A percentile compares a stretch with the other conserved stretches of the same genome.
phyloP scores from a whole-genome alignment of 345 rosid species.

The Eucalyptus sp. region DNA sequence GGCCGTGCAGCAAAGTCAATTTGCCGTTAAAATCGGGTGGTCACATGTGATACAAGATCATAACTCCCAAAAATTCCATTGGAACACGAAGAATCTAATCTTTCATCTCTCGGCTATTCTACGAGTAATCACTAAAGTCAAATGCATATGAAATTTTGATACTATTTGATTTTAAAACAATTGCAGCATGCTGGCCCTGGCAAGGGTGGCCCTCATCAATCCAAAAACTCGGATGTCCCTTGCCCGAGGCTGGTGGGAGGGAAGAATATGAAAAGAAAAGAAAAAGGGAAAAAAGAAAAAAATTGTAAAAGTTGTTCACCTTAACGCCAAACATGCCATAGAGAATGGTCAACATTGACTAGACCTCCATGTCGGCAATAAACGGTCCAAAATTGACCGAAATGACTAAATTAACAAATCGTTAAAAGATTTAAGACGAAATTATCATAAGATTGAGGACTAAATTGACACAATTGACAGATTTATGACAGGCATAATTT shows the following conservation, averaged over 20 bases:
- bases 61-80: neutral
- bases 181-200: neutral
- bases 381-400: too few relatives aligned
- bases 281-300: too few relatives aligned
- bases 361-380: too few relatives aligned
- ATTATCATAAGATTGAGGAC: too few relatives aligned
- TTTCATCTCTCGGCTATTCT: neutral
- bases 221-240: neutral
- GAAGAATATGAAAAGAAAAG: neutral
- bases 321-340: neutral
- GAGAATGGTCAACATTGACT: too few relatives aligned
- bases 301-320: neutral
- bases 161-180: neutral
- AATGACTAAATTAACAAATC: too few relatives aligned
- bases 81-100: neutral
- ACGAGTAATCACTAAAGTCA: neutral
- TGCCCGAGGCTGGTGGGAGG: accelerated
- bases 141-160: neutral
- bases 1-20: neutral
- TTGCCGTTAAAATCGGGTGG: neutral
- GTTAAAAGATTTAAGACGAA: too few relatives aligned
- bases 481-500: too few relatives aligned
- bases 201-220: neutral
- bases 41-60: neutral
- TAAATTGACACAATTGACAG: too few relatives aligned